Conservation (phyloP, 75 land plant genomes). For the Ceratopteris richardii region DNA sequence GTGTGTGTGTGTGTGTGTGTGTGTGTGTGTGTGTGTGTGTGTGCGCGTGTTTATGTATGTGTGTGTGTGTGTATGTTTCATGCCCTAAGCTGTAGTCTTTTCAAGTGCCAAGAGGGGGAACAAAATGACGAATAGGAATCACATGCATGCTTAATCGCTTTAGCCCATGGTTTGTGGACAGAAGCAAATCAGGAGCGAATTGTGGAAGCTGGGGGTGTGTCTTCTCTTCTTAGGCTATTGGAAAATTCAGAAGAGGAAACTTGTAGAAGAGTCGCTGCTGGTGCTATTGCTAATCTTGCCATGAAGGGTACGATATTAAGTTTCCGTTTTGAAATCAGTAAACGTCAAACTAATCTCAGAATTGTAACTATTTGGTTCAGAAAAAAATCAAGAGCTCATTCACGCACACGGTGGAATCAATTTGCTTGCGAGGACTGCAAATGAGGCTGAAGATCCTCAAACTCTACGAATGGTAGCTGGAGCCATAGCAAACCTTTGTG, state of each 20-base stretch:
- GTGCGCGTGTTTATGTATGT: no score
- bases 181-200: slow-evolving; percentile 78
- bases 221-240: slow-evolving; percentile 55
- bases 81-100: no score
- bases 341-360: no score
- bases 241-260: slow-evolving; percentile 69
- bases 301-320: slow-evolving; percentile 56
- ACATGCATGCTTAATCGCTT: no score
- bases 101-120: no score
- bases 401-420: slow-evolving; percentile 69
- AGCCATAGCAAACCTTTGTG: slow-evolving; percentile 86
- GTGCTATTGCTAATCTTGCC: slow-evolving; percentile 87
- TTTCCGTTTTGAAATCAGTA: no score
- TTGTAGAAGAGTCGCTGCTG: slow-evolving; percentile 76
- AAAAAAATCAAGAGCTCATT: slow-evolving; percentile 79
- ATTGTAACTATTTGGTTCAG: slow-evolving; percentile 31
- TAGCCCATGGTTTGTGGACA: no score
- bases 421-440: slow-evolving; percentile 59
- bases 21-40: no score
- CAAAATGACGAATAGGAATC: no score
- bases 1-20: no score
- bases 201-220: slow-evolving; percentile 77
- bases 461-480: slow-evolving; percentile 96
- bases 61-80: no score
- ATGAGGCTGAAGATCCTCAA: slow-evolving; percentile 84